These are phyloP conservation scores for Suhomyces sp. DNA, from an alignment of 805 yeast genomes.

Conservation along the genomic window DNA sequence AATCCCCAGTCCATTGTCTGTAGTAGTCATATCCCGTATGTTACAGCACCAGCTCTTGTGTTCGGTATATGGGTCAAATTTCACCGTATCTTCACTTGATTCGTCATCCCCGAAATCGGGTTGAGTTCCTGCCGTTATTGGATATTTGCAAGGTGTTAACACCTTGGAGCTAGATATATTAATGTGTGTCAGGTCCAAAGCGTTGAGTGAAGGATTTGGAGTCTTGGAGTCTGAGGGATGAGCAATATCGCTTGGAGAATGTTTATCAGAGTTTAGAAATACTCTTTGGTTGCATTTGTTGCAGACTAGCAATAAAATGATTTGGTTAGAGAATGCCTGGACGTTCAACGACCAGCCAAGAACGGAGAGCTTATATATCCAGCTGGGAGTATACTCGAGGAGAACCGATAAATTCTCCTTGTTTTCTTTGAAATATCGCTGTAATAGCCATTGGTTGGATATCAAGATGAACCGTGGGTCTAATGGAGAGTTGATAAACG, in stretches of 20 bases:
- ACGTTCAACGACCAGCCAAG: conserved; percentile 39
- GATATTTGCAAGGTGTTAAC: conserved; percentile 33
- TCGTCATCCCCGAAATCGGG: conserved; percentile 8
- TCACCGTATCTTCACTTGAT: conserved; percentile 13
- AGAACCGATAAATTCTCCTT: conserved; percentile 33
- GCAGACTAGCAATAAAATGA: conserved; percentile 35
- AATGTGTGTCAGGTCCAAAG: no score
- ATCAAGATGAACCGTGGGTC: conserved; percentile 17
- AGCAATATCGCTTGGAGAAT: conserved; percentile 2
- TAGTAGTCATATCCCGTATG: conserved; percentile 13
- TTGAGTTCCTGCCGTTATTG: conserved; percentile 9
- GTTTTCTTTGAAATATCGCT: conserved; percentile 30
- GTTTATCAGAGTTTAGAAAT: conserved; percentile 21
- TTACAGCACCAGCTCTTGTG: conserved; percentile 41
- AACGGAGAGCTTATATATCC: conserved; percentile 36
- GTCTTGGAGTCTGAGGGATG: no score
- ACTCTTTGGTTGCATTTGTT: conserved; percentile 36
- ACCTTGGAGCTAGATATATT: conserved; percentile 23
- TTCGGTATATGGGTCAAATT: conserved; percentile 23
- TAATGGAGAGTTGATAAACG: conserved; percentile 2
- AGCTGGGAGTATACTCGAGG: conserved; percentile 26
- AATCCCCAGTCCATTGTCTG: not conserved
- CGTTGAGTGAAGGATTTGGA: no score
- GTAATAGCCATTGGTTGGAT: conserved; percentile 34
- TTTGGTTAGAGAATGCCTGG: conserved; percentile 26